Evolutionary conservation across 2,329 filamentous ascomycete genomes (phyloP).

Genomic region (Aspergillus uvarum): DNA sequence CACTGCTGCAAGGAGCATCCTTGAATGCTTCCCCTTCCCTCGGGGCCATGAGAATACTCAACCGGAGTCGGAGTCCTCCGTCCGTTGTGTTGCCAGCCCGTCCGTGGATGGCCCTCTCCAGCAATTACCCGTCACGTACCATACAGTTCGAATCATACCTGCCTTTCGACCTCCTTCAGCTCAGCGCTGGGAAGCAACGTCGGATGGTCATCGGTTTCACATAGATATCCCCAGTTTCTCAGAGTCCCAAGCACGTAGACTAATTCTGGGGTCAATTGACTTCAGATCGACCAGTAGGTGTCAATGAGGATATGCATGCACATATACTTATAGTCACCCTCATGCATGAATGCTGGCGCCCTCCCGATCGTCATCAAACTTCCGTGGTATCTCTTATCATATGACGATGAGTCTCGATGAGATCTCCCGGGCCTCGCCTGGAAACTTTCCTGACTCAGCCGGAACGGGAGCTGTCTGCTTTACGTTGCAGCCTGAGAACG

Average conservation of each 20-base stretch:
- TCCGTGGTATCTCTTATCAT: constrained; percentile 11
- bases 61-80: neutral
- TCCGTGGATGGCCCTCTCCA: neutral
- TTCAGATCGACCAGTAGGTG: neutral
- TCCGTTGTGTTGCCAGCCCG: neutral
- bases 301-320: neutral
- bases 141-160: neutral
- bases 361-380: neutral
- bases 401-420: constrained; percentile 10
- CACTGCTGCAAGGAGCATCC: neutral
- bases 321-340: no score
- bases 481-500: neutral
- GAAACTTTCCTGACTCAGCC: neutral
- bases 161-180: neutral
- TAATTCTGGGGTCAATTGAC: neutral
- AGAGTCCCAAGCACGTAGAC: neutral
- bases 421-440: neutral
- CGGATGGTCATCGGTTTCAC: constrained; percentile 27
- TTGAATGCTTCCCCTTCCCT: no score
- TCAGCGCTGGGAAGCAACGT: constrained; percentile 8
- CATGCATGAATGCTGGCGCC: no score
- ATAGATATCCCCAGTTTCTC: constrained; percentile 9
- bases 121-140: neutral
- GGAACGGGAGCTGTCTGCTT: neutral
- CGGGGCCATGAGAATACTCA: no score